Conservation (phyloP, 208 protist genomes). For the Wallacemonas collosoma region DNA sequence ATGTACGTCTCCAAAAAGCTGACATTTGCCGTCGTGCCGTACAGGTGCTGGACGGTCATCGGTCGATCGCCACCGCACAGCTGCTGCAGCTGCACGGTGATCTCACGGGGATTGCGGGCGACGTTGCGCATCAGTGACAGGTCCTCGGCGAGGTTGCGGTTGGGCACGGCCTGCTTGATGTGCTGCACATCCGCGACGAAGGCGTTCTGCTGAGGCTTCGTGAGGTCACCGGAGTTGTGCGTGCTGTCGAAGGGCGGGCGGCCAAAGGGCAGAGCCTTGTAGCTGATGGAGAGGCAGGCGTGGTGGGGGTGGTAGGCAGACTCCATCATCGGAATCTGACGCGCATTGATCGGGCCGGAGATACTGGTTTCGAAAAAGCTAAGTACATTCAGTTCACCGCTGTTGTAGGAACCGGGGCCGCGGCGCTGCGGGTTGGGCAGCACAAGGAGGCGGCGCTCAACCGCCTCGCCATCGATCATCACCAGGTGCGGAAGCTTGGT, state of each 20-base stretch:
- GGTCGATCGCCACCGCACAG: slow-evolving; percentile 50
- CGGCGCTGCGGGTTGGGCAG: slow-evolving; percentile 65
- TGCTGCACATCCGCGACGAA: slow-evolving; percentile 54
- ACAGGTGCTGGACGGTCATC: slow-evolving; percentile 43
- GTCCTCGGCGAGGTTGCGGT: slow-evolving; percentile 68
- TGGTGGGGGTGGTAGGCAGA: slow-evolving; percentile 29
- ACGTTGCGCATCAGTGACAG: slow-evolving; percentile 57
- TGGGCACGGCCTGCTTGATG: slow-evolving; percentile 46
- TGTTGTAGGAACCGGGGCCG: slow-evolving; percentile 16
- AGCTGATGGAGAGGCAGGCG: slow-evolving; percentile 41
- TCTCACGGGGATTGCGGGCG: slow-evolving; percentile 46
- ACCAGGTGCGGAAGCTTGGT: slow-evolving; percentile 51
- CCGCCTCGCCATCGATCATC: slow-evolving; percentile 58
- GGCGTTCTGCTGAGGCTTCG: slow-evolving; percentile 48
- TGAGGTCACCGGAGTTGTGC: slow-evolving; percentile 52
- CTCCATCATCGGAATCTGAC: slow-evolving; percentile 34
- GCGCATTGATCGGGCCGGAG: slow-evolving; percentile 30
- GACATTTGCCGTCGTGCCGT: slow-evolving; percentile 77
- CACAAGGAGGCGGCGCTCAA: slow-evolving; percentile 52
- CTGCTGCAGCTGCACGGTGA: slow-evolving; percentile 37
- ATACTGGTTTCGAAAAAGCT: slow-evolving; percentile 44
- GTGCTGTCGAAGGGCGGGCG: slow-evolving; percentile 46
- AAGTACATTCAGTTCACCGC: slow-evolving; percentile 28
- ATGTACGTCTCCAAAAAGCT: slow-evolving; percentile 47
- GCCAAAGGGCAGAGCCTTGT: slow-evolving; percentile 53